These are phyloP conservation scores for Rhizophagus clarus DNA, from an alignment of 192 early-diverging fungal species.

Conservation along the genomic window DNA sequence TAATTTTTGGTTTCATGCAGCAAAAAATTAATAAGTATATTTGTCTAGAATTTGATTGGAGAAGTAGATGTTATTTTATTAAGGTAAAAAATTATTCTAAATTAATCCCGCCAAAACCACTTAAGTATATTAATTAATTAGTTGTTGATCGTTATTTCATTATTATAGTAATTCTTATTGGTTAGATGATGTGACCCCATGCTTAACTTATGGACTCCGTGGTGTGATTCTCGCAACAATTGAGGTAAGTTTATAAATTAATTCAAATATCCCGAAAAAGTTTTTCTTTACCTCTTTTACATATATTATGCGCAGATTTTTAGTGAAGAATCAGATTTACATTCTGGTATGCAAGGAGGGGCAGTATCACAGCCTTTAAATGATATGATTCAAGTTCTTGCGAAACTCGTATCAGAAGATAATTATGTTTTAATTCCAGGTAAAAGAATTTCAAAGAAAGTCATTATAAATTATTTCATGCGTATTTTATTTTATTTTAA, in stretches of 20 bases:
- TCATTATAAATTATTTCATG: not conserved
- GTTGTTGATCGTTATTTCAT: constrained; percentile 33
- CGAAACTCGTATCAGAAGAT: constrained; percentile 54
- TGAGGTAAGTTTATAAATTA: constrained; percentile 42
- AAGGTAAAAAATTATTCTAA: constrained; percentile 37
- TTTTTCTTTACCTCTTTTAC: too few species aligned
- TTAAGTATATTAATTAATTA: not conserved
- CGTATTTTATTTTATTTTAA: not conserved
- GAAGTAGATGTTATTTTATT: constrained; percentile 58
- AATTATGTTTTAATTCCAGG: constrained; percentile 66
- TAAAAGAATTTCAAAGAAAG: constrained; percentile 13
- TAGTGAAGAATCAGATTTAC: constrained; percentile 62
- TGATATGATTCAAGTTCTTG: constrained; percentile 65
- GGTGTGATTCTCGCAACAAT: constrained; percentile 71
- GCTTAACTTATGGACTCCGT: constrained; percentile 78
- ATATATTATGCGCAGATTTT: constrained; percentile 31
- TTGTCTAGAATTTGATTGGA: constrained; percentile 43
- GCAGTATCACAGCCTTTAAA: constrained; percentile 72
- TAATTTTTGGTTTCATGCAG: not conserved
- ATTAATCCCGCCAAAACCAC: not conserved
- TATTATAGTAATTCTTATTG: constrained; percentile 73
- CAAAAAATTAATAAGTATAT: not conserved
- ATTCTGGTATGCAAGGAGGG: constrained; percentile 76
- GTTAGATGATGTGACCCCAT: constrained; percentile 76
- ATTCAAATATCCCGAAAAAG: not conserved